Conservation (phyloP, 805 yeast species). For the Pichia ethanolica region DNA sequence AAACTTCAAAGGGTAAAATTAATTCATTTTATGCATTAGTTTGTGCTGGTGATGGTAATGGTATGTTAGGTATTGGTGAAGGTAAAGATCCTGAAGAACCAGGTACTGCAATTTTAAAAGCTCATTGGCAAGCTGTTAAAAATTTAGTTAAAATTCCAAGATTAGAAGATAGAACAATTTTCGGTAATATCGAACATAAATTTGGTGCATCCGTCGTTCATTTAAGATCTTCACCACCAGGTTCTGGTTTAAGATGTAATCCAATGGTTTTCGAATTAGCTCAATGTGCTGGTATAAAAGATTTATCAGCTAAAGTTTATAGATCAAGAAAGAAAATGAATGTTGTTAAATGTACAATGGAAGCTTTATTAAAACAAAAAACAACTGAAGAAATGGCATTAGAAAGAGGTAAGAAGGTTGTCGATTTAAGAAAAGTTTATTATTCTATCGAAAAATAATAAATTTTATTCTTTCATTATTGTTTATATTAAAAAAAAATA, state of each 20-base stretch:
- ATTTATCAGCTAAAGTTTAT: constrained; percentile 84
- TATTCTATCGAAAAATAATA: constrained; percentile 33
- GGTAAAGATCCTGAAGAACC: constrained; percentile 81
- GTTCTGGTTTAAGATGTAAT: constrained; percentile 88
- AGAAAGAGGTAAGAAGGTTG: constrained; percentile 90
- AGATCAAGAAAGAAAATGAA: constrained; percentile 93
- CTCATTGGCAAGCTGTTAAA: constrained; percentile 91
- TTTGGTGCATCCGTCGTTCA: constrained; percentile 81
- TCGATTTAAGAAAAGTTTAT: constrained; percentile 86
- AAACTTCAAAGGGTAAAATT: constrained; percentile 88
- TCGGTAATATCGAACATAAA: constrained; percentile 74
- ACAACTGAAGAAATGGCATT: constrained; percentile 82
- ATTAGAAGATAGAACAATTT: constrained; percentile 84
- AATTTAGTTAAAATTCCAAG: constrained; percentile 76
- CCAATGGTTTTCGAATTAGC: constrained; percentile 86
- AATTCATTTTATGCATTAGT: constrained; percentile 75
- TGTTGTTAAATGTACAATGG: constrained; percentile 82
- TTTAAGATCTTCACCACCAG: constrained; percentile 83
- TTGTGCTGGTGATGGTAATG: constrained; percentile 87
- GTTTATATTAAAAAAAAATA: too few relatives aligned
- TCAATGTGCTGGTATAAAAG: constrained; percentile 89
- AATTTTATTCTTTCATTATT: constrained; percentile 24
- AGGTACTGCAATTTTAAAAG: constrained; percentile 68
- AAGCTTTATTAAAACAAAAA: constrained; percentile 72
- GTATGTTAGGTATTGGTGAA: constrained; percentile 92